These are phyloP conservation scores for Hypoxylon sp. DNA, from an alignment of 2,329 filamentous ascomycete genomes.

Conservation along the genomic window DNA sequence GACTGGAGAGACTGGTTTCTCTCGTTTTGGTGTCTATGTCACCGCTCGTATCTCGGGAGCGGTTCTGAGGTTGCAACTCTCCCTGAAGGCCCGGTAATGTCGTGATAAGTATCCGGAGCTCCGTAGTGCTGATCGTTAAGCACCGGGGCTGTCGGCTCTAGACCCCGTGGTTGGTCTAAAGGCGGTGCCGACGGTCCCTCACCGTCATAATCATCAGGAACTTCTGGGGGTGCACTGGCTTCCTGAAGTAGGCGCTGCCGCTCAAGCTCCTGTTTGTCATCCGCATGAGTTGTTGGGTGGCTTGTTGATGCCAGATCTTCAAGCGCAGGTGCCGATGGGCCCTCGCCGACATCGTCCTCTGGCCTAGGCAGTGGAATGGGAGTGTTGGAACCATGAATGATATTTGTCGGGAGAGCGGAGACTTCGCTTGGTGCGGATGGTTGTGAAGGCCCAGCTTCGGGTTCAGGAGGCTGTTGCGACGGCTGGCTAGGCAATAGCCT, in stretches of 20 bases:
- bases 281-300: conserved; percentile 59
- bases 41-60: conserved; percentile 57
- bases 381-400: conserved; percentile 10
- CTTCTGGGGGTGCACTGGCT: conserved; percentile 74
- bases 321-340: conserved; percentile 44
- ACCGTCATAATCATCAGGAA: conserved; percentile 67
- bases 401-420: conserved; percentile 17
- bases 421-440: conserved; percentile 47
- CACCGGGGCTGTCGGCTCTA: conserved; percentile 53
- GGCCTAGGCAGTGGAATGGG: conserved; percentile 42
- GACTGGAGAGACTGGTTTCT: not conserved
- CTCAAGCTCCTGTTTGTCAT: conserved; percentile 82
- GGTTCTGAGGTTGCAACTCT: conserved; percentile 49
- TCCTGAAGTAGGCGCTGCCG: conserved; percentile 74
- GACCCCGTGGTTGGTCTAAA: conserved; percentile 37
- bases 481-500: conserved; percentile 86
- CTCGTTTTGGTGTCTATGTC: conserved; percentile 22
- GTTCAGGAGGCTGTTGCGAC: conserved; percentile 58
- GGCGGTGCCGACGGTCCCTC: conserved; percentile 46
- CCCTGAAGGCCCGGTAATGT: conserved; percentile 65
- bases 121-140: conserved; percentile 49
- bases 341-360: conserved; percentile 46
- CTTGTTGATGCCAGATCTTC: conserved; percentile 35
- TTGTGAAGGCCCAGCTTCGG: conserved; percentile 61
- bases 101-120: conserved; percentile 57